Percentiles rank a stretch among this genome's conserved stretches.
These are phyloP conservation scores for Ophiocordyceps sinensis DNA, from an alignment of 2,329 filamentous ascomycete species.

Conservation along the genomic window DNA sequence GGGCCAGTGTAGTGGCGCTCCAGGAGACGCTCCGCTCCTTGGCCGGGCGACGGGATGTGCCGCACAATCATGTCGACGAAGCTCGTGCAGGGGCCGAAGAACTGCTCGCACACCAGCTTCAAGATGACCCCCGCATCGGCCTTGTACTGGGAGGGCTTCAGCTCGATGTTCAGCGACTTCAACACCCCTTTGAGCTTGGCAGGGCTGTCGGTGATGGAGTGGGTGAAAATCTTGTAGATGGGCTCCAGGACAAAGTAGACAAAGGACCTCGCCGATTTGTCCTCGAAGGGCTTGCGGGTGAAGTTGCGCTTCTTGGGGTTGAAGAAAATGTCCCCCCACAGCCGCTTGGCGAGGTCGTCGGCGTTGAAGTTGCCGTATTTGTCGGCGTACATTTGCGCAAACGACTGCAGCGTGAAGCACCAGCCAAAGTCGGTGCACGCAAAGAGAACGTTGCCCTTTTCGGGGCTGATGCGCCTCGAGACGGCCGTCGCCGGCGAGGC, in stretches of 20 bases:
- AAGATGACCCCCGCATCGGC: constrained; percentile 79
- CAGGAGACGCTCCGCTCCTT: constrained; percentile 62
- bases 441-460: constrained; percentile 97
- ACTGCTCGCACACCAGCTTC: constrained; percentile 82
- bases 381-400: constrained; percentile 91
- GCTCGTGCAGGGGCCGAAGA: constrained; percentile 78
- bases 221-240: constrained; percentile 93
- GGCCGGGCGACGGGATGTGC: constrained; percentile 76
- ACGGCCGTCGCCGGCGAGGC: constrained; percentile 70
- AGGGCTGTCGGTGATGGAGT: constrained; percentile 83
- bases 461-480: constrained; percentile 70
- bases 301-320: constrained; percentile 85
- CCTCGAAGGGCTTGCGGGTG: constrained; percentile 72
- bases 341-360: constrained; percentile 65
- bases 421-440: constrained; percentile 87
- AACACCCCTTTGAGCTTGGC: constrained; percentile 71
- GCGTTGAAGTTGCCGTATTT: constrained; percentile 71
- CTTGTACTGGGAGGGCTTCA: constrained; percentile 90
- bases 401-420: constrained; percentile 91
- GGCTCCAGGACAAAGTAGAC: constrained; percentile 92
- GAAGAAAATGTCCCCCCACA: constrained; percentile 97
- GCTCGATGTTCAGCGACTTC: constrained; percentile 60
- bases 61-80: constrained; percentile 93
- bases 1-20: constrained; percentile 88
- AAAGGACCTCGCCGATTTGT: constrained; percentile 71